Base-by-base conservation (phyloP, 306 rosid genomes). In the Malus asiatica region DNA sequence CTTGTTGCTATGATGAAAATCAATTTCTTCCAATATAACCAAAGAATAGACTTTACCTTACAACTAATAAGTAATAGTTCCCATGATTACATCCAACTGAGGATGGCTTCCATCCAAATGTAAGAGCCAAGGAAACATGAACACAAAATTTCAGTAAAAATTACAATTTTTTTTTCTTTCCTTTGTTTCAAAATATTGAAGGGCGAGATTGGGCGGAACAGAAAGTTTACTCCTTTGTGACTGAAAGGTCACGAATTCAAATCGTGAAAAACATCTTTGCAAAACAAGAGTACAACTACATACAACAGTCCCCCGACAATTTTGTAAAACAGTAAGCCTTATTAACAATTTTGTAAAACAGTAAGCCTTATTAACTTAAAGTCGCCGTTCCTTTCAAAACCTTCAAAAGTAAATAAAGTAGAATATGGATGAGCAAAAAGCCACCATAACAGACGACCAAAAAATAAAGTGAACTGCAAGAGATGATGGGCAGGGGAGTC, bases 341-440 rank as follows among this genome's bases (percentile, higher is more conserved):
- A 1, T 7, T 35, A 0, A 35, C 2, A 0, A 35, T 0, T 2
- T 7, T 2, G 40, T 6, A 33, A 33, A 33, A 1, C 8, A 5
- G 9, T 0, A 0, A 35, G 6, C 40, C 2, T 35, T 7, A 1
- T 7, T 35, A 0, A 35, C 2, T 35, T 35, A 35, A 1, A 1
- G 40, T 6, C 9, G 0, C 8, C 8, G 0, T 35, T 38, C 8
- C 0, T 38, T 38, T 7, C 10, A 38, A 38, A 38, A 38, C 2
- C 42, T 63, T 40, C 40, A 63, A 8, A 19, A 46, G 59, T 8
- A 20, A 52, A 55, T 18, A 69, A 69, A 52, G 74, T 20, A 23
- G 30, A 23, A 38, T 57, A 72, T 42, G 33, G 74, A 79, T 11
- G 57, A 55, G 78, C 10, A 74, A 68, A 67, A 68, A 66, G 42